These are phyloP conservation scores for Lippia alba DNA, from an alignment of 305 asterid genomes.

Conservation along the genomic window DNA sequence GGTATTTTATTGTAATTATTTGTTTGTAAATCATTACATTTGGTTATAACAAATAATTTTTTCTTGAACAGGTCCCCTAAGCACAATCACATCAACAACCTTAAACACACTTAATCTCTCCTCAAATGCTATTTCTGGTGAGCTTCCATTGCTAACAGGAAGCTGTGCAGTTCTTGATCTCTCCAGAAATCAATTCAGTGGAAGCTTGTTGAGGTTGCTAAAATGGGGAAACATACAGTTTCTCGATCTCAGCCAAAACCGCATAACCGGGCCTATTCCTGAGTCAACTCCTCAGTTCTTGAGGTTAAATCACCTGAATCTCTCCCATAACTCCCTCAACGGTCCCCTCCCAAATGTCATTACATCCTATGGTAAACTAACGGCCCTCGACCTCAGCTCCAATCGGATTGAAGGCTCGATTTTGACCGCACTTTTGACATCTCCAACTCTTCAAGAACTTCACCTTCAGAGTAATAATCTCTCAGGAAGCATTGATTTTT, in stretches of 20 bases:
- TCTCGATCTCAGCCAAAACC: conserved; percentile 81
- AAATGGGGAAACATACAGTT: conserved; percentile 83
- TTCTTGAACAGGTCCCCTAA: conserved; percentile 53
- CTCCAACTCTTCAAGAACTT: conserved; percentile 74
- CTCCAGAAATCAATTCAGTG: conserved; percentile 77
- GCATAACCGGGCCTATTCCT: conserved; percentile 64
- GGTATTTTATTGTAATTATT: too few relatives aligned
- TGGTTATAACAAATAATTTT: conserved; percentile 1
- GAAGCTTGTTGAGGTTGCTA: conserved; percentile 66
- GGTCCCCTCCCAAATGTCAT: conserved; percentile 74
- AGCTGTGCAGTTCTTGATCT: conserved; percentile 68
- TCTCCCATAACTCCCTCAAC: conserved; percentile 62
- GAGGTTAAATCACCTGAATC: conserved; percentile 63
- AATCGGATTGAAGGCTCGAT: conserved; percentile 74
- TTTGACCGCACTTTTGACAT: conserved; percentile 55
- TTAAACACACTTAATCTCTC: conserved; percentile 69
- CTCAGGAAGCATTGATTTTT: conserved; percentile 67
- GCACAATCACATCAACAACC: conserved; percentile 79
- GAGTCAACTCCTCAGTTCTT: conserved; percentile 73
- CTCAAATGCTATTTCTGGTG: conserved; percentile 73
- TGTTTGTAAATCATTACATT: too few relatives aligned
- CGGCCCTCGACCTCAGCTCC: conserved; percentile 82
- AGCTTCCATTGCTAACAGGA: conserved; percentile 72
- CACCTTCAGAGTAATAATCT: conserved; percentile 71
- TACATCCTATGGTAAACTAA: conserved; percentile 67